Evolutionary conservation across 352 stramenopile species (phyloP).

Genomic region (Globisporangium uncinulatum): DNA sequence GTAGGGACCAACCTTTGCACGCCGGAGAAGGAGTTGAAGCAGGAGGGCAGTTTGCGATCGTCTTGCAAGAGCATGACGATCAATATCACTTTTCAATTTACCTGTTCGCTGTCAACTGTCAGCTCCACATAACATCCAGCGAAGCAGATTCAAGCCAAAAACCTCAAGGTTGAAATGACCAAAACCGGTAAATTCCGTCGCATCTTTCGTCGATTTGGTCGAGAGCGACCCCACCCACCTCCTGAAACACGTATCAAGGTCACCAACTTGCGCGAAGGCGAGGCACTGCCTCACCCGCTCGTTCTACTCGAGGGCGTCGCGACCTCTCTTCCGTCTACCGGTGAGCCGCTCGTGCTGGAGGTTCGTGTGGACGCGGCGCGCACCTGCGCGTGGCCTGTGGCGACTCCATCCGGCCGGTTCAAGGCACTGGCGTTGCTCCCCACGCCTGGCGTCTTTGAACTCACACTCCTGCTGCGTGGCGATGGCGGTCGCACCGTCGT

Average conservation of each 20-base stretch:
- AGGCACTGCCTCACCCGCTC: slow-evolving; percentile 50
- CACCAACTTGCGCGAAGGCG: slow-evolving; percentile 80
- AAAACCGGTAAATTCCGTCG: too few relatives aligned
- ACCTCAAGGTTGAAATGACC: too few relatives aligned
- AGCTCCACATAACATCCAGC: too few relatives aligned
- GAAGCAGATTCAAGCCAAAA: too few relatives aligned
- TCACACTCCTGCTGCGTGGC: slow-evolving; percentile 19
- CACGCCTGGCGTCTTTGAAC: slow-evolving; percentile 27
- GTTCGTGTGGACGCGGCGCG: slow-evolving; percentile 24
- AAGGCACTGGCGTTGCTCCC: slow-evolving; percentile 62
- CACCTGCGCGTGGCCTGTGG: slow-evolving; percentile 43
- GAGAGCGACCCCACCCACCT: too few relatives aligned
- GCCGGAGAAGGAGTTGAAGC: too few relatives aligned
- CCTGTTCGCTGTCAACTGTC: too few relatives aligned
- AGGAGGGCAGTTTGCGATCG: too few relatives aligned
- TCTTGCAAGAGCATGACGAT: too few relatives aligned
- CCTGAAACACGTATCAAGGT: slow-evolving; percentile 37
- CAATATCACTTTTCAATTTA: too few relatives aligned
- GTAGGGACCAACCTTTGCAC: too few relatives aligned
- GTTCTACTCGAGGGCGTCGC: slow-evolving; percentile 42
- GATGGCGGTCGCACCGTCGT: background rate
- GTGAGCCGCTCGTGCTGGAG: slow-evolving; percentile 31
- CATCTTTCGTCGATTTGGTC: too few relatives aligned
- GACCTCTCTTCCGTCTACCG: background rate
- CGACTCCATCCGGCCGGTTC: slow-evolving; percentile 30